Conservation (phyloP, 192 early-diverging fungal species). For the Pilobolus umbonatus region DNA sequence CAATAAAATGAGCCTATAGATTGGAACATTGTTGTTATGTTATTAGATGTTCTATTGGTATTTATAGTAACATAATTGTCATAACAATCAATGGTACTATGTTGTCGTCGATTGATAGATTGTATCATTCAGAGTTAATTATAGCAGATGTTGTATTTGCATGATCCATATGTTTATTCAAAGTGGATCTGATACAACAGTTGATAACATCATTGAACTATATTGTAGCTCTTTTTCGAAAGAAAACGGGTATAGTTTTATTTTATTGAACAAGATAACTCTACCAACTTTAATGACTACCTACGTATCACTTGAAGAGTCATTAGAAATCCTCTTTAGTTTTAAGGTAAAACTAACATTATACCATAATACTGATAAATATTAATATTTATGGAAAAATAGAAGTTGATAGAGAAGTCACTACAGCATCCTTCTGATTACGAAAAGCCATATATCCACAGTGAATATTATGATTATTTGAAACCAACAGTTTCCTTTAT, state of each 20-base stretch:
- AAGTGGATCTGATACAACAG: too few relatives aligned
- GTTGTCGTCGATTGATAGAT: too few relatives aligned
- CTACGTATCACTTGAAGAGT: slow-evolving; percentile 7
- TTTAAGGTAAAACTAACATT: slow-evolving; percentile 3
- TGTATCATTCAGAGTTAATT: too few relatives aligned
- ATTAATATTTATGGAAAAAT: background rate
- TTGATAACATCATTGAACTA: background rate
- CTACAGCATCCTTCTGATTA: slow-evolving; percentile 4
- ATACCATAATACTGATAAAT: background rate
- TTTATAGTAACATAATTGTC: too few relatives aligned
- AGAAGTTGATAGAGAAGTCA: slow-evolving; percentile 1
- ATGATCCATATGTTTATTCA: too few relatives aligned
- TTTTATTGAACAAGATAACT: background rate
- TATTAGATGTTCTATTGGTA: too few relatives aligned
- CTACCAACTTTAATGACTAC: background rate
- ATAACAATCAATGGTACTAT: too few relatives aligned
- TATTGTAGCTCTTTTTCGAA: slow-evolving; percentile 6
- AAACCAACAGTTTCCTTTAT: slow-evolving; percentile 13
- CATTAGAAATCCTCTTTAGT: slow-evolving; percentile 4
- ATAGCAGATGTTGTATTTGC: too few relatives aligned
- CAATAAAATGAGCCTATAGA: too few relatives aligned
- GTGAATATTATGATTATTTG: slow-evolving; percentile 10
- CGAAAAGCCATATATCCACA: slow-evolving; percentile 4
- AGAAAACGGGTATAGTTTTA: background rate
- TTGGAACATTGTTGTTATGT: too few relatives aligned